phyloP scores from a whole-genome alignment of 768 basidiomycete species.

The Sarcodon aspratus region DNA sequence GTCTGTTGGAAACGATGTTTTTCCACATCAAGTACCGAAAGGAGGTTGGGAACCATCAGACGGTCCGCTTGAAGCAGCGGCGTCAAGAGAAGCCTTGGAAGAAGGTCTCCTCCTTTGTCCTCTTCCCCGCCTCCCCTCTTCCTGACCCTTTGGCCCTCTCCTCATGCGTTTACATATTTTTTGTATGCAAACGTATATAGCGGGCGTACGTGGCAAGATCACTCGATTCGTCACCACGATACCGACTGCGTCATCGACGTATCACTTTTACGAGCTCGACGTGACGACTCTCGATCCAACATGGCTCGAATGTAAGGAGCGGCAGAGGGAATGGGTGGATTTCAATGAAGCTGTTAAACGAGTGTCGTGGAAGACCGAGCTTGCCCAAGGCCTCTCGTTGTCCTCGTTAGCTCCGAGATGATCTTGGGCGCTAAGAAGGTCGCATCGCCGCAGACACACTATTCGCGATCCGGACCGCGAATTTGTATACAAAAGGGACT shows the following conservation, averaged over 20 bases:
- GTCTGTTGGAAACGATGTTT: background rate
- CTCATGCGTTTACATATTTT: constrained; percentile 23
- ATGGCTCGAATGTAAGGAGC: constrained; percentile 75
- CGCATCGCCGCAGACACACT: too few species aligned
- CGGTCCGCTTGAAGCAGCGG: constrained; percentile 74
- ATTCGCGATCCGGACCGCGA: too few species aligned
- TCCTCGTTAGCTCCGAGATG: constrained; percentile 58
- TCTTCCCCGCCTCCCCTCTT: constrained; percentile 54
- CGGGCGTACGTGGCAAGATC: constrained; percentile 80
- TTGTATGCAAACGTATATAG: constrained; percentile 26
- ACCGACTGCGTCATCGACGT: constrained; percentile 66
- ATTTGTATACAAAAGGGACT: too few species aligned
- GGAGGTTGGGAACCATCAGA: constrained; percentile 85
- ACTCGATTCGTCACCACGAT: constrained; percentile 81
- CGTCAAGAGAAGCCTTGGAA: constrained; percentile 87
- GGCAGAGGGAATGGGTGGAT: constrained; percentile 81
- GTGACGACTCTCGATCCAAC: constrained; percentile 64
- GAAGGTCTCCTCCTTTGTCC: constrained; percentile 89
- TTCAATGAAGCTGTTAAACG: constrained; percentile 68
- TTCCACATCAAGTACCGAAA: constrained; percentile 59
- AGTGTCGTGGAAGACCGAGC: constrained; percentile 78
- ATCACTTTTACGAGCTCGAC: constrained; percentile 88
- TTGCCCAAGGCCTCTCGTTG: constrained; percentile 62
- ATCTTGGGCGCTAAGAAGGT: constrained; percentile 12
- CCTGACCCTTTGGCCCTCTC: constrained; percentile 15